Conservation (phyloP, 2,329 filamentous ascomycete genomes). For the Pseudocercospora crystallina region DNA sequence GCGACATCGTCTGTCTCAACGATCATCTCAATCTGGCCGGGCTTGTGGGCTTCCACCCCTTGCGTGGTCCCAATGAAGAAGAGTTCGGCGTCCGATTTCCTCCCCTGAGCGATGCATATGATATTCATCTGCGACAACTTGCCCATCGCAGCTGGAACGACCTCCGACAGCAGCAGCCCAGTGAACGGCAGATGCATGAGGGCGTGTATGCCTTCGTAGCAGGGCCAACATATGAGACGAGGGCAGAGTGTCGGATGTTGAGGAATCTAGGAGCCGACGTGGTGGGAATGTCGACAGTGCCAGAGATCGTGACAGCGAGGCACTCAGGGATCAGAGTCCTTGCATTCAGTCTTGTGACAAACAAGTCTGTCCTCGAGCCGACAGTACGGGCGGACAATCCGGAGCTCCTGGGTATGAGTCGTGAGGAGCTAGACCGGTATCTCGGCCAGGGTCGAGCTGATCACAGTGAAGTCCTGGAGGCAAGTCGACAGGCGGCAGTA, state of each 20-base stretch:
- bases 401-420: slow-evolving; percentile 51
- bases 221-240: slow-evolving; percentile 65
- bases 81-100: slow-evolving; percentile 64
- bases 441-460: slow-evolving; percentile 61
- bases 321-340: slow-evolving; percentile 64
- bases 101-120: slow-evolving; percentile 65
- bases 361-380: slow-evolving; percentile 60
- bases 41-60: slow-evolving; percentile 60
- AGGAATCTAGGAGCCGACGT: slow-evolving; percentile 62
- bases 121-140: slow-evolving; percentile 58
- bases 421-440: slow-evolving; percentile 53
- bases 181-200: slow-evolving; percentile 58
- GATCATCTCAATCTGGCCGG: slow-evolving; percentile 67
- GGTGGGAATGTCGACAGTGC: slow-evolving; percentile 71
- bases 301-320: slow-evolving; percentile 65
- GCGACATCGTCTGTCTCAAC: slow-evolving; percentile 65
- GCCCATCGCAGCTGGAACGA: slow-evolving; percentile 59
- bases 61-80: slow-evolving; percentile 62
- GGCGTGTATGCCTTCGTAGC: slow-evolving; percentile 66
- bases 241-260: slow-evolving; percentile 65
- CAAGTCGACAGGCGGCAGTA: slow-evolving; percentile 58
- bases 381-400: slow-evolving; percentile 59
- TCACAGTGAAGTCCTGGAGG: slow-evolving; percentile 65
- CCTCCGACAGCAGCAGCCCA: slow-evolving; percentile 44
- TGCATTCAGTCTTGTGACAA: slow-evolving; percentile 66